phyloP scores from a whole-genome alignment of 768 basidiomycete species.

The Russula griseocarnosa region DNA sequence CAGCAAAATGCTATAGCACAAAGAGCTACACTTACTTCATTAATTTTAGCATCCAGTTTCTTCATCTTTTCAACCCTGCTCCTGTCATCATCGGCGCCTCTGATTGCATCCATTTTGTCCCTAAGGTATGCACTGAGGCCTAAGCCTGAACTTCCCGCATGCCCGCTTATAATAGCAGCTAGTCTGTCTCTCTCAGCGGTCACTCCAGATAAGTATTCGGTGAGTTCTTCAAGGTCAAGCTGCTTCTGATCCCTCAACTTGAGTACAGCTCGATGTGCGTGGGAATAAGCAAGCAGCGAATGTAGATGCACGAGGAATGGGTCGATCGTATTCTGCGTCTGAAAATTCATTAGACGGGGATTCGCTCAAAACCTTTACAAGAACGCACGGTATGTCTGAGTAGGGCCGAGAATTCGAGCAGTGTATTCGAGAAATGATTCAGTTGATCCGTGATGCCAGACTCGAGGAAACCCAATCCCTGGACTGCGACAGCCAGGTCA shows the following conservation, averaged over 20 bases:
- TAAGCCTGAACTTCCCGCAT: conserved; percentile 77
- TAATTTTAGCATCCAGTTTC: conserved; percentile 90
- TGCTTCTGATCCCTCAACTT: conserved; percentile 98
- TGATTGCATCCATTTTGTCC: conserved; percentile 86
- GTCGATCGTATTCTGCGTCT: conserved; percentile 90
- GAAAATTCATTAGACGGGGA: conserved; percentile 6
- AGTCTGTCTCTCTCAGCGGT: conserved; percentile 90
- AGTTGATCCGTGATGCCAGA: conserved; percentile 97
- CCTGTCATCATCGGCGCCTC: conserved; percentile 91
- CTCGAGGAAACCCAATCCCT: conserved; percentile 96
- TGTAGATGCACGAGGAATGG: conserved; percentile 89
- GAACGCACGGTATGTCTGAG: conserved; percentile 71
- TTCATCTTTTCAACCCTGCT: conserved; percentile 90
- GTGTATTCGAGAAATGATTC: conserved; percentile 93
- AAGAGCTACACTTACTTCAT: conserved; percentile 59
- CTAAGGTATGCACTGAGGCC: conserved; percentile 87
- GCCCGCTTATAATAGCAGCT: conserved; percentile 84
- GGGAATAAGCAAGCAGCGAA: conserved; percentile 88
- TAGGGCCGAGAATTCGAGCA: conserved; percentile 91
- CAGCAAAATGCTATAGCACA: background rate
- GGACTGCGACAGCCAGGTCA: conserved; percentile 92
- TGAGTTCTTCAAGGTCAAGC: conserved; percentile 95
- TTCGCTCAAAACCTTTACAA: background rate
- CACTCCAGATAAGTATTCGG: conserved; percentile 90
- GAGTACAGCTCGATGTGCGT: conserved; percentile 89